Percentiles rank a stretch among this genome's conserved stretches.
phyloP scores from a whole-genome alignment of 352 stramenopile species.

The Globisporangium cylindrosporum region DNA sequence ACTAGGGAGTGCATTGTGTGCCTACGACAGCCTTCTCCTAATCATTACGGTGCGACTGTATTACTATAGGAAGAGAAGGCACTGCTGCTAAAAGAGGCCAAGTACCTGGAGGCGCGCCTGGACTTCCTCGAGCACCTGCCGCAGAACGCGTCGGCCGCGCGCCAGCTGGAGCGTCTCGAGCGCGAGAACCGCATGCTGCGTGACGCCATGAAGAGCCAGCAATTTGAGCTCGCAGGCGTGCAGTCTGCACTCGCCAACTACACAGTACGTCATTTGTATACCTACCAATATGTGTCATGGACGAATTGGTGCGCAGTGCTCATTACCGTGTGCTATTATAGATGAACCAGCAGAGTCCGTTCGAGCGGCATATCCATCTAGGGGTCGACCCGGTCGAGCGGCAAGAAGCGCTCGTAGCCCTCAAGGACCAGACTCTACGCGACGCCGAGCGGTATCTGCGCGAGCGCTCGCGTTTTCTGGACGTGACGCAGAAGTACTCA shows the following conservation, averaged over 20 bases:
- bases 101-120: conserved; percentile 13
- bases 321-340: neutral
- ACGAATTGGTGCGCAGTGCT: neutral
- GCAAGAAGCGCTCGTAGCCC: neutral
- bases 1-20: too few species aligned
- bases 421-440: conserved; percentile 4
- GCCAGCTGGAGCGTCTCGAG: conserved; percentile 4
- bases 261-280: conserved; percentile 4
- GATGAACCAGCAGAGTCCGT: neutral
- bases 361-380: conserved; percentile 7
- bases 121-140: conserved; percentile 15
- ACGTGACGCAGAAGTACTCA: conserved; percentile 28
- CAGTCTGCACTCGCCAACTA: conserved; percentile 24
- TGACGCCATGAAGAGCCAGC: conserved; percentile 12
- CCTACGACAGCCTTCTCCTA: neutral
- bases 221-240: conserved; percentile 13
- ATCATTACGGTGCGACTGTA: neutral
- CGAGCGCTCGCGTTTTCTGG: conserved; percentile 18
- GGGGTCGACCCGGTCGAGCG: neutral
- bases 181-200: conserved; percentile 17
- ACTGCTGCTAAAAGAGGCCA: conserved; percentile 14
- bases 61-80: conserved; percentile 19
- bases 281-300: neutral
- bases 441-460: conserved; percentile 8
- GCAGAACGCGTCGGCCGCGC: conserved; percentile 7